Conservation (phyloP, 768 basidiomycete genomes). For the Rhodotorula diobovata region DNA sequence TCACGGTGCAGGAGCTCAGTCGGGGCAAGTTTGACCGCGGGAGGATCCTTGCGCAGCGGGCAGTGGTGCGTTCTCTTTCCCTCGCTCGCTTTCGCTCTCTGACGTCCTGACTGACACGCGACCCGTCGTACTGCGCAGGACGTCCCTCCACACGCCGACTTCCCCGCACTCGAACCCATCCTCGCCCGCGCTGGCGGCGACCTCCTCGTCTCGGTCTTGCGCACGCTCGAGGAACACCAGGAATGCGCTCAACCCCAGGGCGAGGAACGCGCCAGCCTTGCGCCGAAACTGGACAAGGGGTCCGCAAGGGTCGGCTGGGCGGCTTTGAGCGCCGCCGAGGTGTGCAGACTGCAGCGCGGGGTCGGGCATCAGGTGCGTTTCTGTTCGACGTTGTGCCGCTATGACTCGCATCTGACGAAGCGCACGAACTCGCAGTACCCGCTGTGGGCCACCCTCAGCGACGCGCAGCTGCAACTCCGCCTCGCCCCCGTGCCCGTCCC, state of each 20-base stretch:
- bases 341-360: slow-evolving; percentile 2
- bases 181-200: slow-evolving; percentile 25
- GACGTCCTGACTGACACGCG: rapidly evolving
- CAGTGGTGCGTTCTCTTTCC: not conserved
- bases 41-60: slow-evolving; percentile 15
- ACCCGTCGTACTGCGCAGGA: not conserved
- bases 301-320: slow-evolving; percentile 3
- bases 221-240: not conserved
- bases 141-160: slow-evolving; percentile 6
- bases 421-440: slow-evolving; percentile 5
- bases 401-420: not conserved
- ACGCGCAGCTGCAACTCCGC: not conserved
- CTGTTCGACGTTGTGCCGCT: too few species aligned
- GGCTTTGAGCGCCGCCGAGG: not conserved
- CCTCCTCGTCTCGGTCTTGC: slow-evolving; percentile 18
- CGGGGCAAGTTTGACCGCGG: slow-evolving; percentile 29
- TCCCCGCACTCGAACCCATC: slow-evolving; percentile 9
- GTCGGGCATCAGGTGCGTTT: slow-evolving; percentile 32
- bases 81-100: not conserved
- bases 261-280: slow-evolving; percentile 8
- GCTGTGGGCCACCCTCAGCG: slow-evolving; percentile 12
- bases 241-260: not conserved
- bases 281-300: slow-evolving; percentile 23
- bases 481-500: not conserved
- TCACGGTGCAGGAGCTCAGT: slow-evolving; percentile 34